A percentile compares a stretch with the other conserved stretches of the same genome.
Evolutionary conservation across 441 rosid genomes (phyloP).

Genomic region (Manihot esculenta): DNA sequence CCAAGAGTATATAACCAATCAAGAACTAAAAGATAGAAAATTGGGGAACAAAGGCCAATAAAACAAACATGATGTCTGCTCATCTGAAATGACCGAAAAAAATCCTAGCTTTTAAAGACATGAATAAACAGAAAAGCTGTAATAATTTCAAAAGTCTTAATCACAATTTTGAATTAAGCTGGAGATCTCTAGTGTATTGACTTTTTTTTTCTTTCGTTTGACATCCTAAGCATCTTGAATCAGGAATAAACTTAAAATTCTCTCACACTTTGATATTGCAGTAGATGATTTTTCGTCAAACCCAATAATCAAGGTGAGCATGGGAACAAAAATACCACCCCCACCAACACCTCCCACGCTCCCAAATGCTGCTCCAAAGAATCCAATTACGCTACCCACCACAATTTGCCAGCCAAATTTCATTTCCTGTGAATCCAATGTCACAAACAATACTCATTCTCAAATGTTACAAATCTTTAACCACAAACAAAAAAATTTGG

Average conservation of each 20-base stretch:
- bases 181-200: neutral
- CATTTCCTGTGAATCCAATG: slow-evolving; percentile 29
- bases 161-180: neutral
- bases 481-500: neutral
- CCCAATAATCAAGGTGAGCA: slow-evolving; percentile 47
- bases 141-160: neutral
- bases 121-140: neutral
- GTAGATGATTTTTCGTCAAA: slow-evolving; percentile 51
- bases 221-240: neutral
- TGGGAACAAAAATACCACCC: slow-evolving; percentile 53
- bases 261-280: slow-evolving; percentile 50
- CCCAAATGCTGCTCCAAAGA: slow-evolving; percentile 54
- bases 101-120: neutral
- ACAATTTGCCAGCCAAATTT: slow-evolving; percentile 47
- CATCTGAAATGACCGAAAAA: neutral
- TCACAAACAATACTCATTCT: neutral
- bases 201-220: neutral
- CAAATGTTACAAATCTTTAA: neutral
- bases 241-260: neutral
- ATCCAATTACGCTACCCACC: slow-evolving; percentile 44
- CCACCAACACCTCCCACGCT: slow-evolving; percentile 60
- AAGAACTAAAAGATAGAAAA: neutral
- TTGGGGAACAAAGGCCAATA: neutral
- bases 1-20: neutral
- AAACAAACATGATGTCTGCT: neutral